phyloP scores from a whole-genome alignment of 306 rosid species.

The Echinosophora koreensis region DNA sequence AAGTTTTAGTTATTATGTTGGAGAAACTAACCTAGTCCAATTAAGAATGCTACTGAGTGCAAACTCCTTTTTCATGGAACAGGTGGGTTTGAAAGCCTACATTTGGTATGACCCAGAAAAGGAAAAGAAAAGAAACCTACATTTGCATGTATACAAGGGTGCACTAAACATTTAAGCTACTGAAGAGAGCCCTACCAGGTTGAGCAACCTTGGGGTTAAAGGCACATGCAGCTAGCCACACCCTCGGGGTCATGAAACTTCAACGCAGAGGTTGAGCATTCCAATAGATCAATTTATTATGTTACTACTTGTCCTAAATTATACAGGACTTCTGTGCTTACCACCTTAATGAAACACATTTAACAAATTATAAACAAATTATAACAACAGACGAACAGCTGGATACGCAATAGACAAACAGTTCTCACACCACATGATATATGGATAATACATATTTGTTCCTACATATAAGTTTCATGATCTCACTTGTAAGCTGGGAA shows the following conservation, averaged over 20 bases:
- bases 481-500: too few relatives aligned
- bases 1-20: slow-evolving; percentile 1
- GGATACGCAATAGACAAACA: slow-evolving; percentile 5
- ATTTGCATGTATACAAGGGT: background rate
- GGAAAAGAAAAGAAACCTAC: background rate
- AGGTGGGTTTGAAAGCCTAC: background rate
- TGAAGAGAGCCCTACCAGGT: slow-evolving; percentile 3
- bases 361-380: too few relatives aligned
- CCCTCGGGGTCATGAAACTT: background rate
- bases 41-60: slow-evolving; percentile 19
- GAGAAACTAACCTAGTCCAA: slow-evolving; percentile 12
- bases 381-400: slow-evolving; percentile 3
- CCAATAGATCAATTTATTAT: slow-evolving; percentile 31
- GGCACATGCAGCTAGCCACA: slow-evolving; percentile 12
- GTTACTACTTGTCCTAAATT: slow-evolving; percentile 13
- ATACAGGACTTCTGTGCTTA: background rate
- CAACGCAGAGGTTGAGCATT: slow-evolving; percentile 9
- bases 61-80: background rate
- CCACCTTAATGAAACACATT: background rate
- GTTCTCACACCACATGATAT: slow-evolving; percentile 24
- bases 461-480: too few relatives aligned
- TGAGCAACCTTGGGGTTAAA: slow-evolving; percentile 8
- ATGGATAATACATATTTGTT: background rate
- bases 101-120: background rate
- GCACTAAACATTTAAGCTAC: background rate